These are phyloP conservation scores for Fusarium sp. DNA, from an alignment of 2,329 filamentous ascomycete species.

Conservation along the genomic window DNA sequence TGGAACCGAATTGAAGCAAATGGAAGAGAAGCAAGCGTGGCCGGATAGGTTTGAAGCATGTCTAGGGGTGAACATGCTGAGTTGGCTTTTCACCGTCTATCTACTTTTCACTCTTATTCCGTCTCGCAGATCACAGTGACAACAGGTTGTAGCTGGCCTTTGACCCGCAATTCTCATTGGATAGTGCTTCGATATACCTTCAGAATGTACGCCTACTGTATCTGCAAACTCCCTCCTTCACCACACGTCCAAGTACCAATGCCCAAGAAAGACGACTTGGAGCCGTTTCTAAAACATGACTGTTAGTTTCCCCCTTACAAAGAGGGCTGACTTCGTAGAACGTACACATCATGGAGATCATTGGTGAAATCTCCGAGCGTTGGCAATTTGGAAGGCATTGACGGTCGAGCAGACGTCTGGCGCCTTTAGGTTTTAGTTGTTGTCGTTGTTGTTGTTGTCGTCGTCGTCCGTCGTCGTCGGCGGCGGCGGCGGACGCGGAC, in stretches of 20 bases:
- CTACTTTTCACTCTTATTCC: background rate
- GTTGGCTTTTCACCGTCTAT: background rate
- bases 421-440: too few species aligned
- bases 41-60: too few species aligned
- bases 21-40: background rate
- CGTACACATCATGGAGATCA: background rate
- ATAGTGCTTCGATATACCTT: background rate
- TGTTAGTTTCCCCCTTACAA: background rate
- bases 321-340: background rate
- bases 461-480: too few species aligned
- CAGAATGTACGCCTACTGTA: background rate
- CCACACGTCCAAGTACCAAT: background rate
- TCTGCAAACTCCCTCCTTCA: background rate
- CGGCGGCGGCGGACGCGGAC: background rate
- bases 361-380: background rate
- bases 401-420: background rate
- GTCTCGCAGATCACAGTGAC: background rate
- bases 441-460: too few species aligned
- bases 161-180: background rate
- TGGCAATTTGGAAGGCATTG: background rate
- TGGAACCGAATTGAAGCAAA: background rate
- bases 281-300: background rate
- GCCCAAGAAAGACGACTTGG: too few species aligned
- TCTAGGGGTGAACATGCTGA: background rate
- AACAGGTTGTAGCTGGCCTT: background rate